Base-by-base conservation (phyloP, 768 basidiomycete species). In the Lentinula edodes region DNA sequence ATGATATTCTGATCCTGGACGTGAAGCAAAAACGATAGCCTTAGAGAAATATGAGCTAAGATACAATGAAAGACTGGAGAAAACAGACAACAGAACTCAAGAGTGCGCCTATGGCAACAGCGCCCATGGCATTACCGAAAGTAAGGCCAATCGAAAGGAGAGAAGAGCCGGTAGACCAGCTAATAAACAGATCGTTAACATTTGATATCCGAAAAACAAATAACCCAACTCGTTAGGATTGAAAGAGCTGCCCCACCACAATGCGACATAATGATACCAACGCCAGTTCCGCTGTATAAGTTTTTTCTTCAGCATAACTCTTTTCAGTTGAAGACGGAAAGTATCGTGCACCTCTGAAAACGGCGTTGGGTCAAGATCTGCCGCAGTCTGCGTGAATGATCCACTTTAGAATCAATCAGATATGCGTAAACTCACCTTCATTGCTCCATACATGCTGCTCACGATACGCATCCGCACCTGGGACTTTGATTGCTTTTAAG, bases 41-140 rank as follows among this genome's bases (percentile, higher is more conserved):
- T 57, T 6, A 6, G 20, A 12, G 18, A 15, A 55, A 38, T 5
- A 3, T 38, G 16, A 55, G 20, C n/a, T 15, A 34, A 55, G n/a
- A 32, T 38, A 34, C 10, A 32, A 18, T 42, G 23, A 42, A 57
- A 10, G 23, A 34, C 16, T 34, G 8, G 34, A 28, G n/a, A 18
- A 28, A 28, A 46, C 55, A 5, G 23, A 57, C 55, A 16, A 66
- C 55, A 13, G 64, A 62, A 50, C 61, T 62, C 16, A 67, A 48
- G n/a, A 68, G 38, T 6, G 63, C 53, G 16, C 67, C 65, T 32
- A 69, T 55, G 52, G 62, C 65, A 46, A 64, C 66, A 3, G 65
- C 62, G 38, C 58, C 61, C 66, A 69, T 69, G 18, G 68, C 67
- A 61, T 67, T 66, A 8, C 63, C 63, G 52, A 67, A 69, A 15